These are phyloP conservation scores for Cicer bijugum DNA, from an alignment of 306 rosid species.

Conservation along the genomic window DNA sequence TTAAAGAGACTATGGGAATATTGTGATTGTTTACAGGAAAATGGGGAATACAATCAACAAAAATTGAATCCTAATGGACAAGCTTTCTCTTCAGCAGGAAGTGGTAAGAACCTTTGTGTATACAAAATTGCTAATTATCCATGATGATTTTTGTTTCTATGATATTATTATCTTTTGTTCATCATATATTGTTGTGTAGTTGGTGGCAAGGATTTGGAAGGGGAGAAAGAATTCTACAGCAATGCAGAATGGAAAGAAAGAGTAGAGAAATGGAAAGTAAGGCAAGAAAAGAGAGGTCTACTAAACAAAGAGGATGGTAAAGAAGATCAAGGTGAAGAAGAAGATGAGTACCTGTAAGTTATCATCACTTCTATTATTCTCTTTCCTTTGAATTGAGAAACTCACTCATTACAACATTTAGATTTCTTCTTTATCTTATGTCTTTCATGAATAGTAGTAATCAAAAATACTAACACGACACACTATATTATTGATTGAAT, in stretches of 20 bases:
- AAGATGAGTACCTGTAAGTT: conserved; percentile 82
- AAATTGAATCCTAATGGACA: conserved; percentile 64
- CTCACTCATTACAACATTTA: background rate
- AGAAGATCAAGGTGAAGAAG: conserved; percentile 74
- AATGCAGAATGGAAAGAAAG: conserved; percentile 94
- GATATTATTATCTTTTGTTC: conserved; percentile 16
- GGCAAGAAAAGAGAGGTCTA: conserved; percentile 89
- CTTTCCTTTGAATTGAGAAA: background rate
- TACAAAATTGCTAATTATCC: conserved; percentile 31
- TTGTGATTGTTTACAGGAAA: conserved; percentile 65
- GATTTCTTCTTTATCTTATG: background rate
- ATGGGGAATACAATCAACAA: conserved; percentile 58
- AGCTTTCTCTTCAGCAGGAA: conserved; percentile 80
- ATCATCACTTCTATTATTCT: conserved; percentile 21
- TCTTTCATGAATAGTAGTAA: conserved; percentile 22
- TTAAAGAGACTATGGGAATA: background rate
- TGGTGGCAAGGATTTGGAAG: conserved; percentile 85
- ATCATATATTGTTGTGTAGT: conserved; percentile 50
- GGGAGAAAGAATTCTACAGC: conserved; percentile 68
- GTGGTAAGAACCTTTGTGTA: conserved; percentile 56
- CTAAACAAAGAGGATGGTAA: conserved; percentile 70
- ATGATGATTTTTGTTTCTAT: conserved; percentile 3
- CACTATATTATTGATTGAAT: too few relatives aligned
- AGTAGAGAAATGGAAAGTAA: conserved; percentile 98
- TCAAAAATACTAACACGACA: too few relatives aligned